Evolutionary conservation across 305 asterid genomes (phyloP).

Genomic region (Salvia sclarea): DNA sequence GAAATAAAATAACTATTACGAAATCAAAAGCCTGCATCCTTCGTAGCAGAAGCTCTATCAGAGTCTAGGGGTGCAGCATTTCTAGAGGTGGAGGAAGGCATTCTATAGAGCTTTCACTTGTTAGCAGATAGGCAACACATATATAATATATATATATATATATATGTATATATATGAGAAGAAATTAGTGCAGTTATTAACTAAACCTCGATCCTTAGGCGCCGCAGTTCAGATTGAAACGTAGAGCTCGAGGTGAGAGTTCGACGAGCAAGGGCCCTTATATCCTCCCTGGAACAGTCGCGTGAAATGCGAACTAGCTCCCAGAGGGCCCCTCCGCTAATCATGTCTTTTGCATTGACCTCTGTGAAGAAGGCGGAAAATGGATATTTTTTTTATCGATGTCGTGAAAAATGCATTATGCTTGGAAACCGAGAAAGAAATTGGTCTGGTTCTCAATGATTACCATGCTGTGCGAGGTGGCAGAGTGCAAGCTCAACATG

Average conservation of each 20-base stretch:
- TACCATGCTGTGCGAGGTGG: constrained; percentile 81
- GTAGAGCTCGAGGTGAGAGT: constrained; percentile 80
- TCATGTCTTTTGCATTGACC: constrained; percentile 77
- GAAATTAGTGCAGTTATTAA: constrained; percentile 21
- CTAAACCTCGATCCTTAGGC: constrained; percentile 80
- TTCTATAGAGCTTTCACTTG: constrained; percentile 27
- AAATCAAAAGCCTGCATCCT: constrained; percentile 8
- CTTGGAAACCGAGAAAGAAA: not conserved
- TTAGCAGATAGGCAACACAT: constrained; percentile 28
- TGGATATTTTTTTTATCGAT: not conserved
- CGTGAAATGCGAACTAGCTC: constrained; percentile 95
- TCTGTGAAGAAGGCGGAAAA: constrained; percentile 43
- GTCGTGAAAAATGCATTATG: not conserved
- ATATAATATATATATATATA: not conserved
- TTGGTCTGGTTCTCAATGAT: not conserved
- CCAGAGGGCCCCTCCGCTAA: constrained; percentile 95
- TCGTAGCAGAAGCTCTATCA: too few relatives aligned
- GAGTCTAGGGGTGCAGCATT: not conserved
- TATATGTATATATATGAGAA: constrained; percentile 13
- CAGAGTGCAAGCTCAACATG: constrained; percentile 98
- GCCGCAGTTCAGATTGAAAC: constrained; percentile 74
- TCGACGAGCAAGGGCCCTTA: constrained; percentile 84
- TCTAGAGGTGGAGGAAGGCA: not conserved
- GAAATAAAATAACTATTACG: constrained; percentile 27
- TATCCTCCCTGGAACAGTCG: constrained; percentile 96